Evolutionary conservation across 495 filamentous ascomycete genomes (phyloP), one percentile per base, ranked within the genome.

Genomic region (Hypoxylon crocopeplum): DNA sequence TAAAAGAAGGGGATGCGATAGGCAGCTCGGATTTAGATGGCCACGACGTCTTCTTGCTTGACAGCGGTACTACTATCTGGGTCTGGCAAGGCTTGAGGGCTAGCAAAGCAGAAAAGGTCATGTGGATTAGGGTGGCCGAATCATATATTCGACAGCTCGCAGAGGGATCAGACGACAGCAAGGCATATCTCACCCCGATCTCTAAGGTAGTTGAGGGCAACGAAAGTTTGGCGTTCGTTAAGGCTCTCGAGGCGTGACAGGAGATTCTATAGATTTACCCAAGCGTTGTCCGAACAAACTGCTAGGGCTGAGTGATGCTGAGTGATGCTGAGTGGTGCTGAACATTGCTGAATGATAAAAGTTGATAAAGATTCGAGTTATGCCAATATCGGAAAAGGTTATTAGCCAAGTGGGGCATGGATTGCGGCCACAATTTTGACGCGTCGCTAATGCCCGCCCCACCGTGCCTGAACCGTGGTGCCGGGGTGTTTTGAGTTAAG

Each of bases 11-110:
- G 0, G 22, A 61, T 7, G 51, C 38, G 0, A 73, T 85, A 15
- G 45, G 54, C 32, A 47, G 51, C 22, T 62, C 69, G 0, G 82
- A 85, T 63, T 62, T 86, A 2, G 76, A 84, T 60, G 75, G 76
- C 7, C 74, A 79, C 7, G 84, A 86, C 64, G 77, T 87, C 3
- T 87, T 87, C 63, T 64, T 87, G 7, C 77, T 84, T 39, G 82
- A 86, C 34, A 69, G 64, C 8, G 82, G 82, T 5, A 73, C 55
- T 36, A 69, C 62, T 25, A 68, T 86, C 12, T 87, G 82, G 83
- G 82, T 87, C 19, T 87, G 84, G 84, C 78, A 84, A 64, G 84
- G 84, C 3, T 59, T 59, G 2, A 71, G 68, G 2, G 83, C 84
- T 2, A 86, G 83, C 66, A 71, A 64, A 33, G 56, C 58, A 5